Conservation (phyloP, 2,329 filamentous ascomycete species). For the Monilinia fructigena region DNA sequence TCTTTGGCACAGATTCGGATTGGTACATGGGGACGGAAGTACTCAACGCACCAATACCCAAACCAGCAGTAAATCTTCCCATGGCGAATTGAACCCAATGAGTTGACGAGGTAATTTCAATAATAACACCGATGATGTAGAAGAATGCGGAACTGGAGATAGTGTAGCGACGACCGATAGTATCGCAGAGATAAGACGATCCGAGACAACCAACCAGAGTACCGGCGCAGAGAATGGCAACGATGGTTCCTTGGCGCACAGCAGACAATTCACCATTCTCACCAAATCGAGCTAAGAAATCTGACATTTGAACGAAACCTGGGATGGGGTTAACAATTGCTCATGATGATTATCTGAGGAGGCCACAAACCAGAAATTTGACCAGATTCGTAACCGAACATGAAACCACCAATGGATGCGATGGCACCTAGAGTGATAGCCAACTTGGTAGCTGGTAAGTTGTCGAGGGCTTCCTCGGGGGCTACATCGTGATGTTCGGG, state of each 20-base stretch:
- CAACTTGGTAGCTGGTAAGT: slow-evolving; percentile 40
- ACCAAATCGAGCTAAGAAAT: slow-evolving; percentile 57
- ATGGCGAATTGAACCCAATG: slow-evolving; percentile 65
- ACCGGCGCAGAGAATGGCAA: slow-evolving; percentile 61
- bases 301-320: slow-evolving; percentile 60
- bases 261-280: slow-evolving; percentile 52
- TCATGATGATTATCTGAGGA: not conserved
- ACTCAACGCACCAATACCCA: slow-evolving; percentile 63
- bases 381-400: slow-evolving; percentile 49
- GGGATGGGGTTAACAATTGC: slow-evolving; percentile 40
- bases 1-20: slow-evolving; percentile 62
- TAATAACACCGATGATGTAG: slow-evolving; percentile 62
- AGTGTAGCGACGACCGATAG: slow-evolving; percentile 58
- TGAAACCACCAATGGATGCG: slow-evolving; percentile 56
- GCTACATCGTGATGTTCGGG: slow-evolving; percentile 17
- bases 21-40: slow-evolving; percentile 69
- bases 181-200: slow-evolving; percentile 60
- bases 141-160: slow-evolving; percentile 60
- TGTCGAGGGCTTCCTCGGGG: slow-evolving; percentile 17
- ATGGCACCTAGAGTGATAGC: slow-evolving; percentile 52
- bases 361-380: slow-evolving; percentile 48
- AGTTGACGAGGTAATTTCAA: slow-evolving; percentile 57
- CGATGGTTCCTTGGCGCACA: slow-evolving; percentile 59
- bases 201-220: slow-evolving; percentile 57
- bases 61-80: slow-evolving; percentile 63